Conservation (phyloP, 176 grass and related monocot genomes). For the Ampelocalamus luodianensis region DNA sequence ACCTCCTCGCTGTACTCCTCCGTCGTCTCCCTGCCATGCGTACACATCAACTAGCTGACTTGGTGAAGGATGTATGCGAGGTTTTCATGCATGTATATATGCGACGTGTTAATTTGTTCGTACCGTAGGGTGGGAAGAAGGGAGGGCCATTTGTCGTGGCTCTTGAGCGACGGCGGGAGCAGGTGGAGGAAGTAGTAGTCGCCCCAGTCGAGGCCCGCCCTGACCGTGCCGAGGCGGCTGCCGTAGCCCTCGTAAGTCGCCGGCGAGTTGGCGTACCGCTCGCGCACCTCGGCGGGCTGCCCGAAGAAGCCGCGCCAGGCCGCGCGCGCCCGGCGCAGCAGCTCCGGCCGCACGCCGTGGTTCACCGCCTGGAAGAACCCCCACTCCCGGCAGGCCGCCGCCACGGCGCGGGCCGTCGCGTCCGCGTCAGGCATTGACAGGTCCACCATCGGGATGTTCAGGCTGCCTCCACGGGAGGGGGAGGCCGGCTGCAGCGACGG, state of each 20-base stretch:
- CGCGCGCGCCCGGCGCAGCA: slow-evolving; percentile 48
- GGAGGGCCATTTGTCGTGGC: slow-evolving; percentile 78
- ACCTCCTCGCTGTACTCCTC: slow-evolving; percentile 71
- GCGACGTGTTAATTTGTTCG: neutral
- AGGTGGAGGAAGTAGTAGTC: slow-evolving; percentile 90
- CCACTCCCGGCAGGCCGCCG: slow-evolving; percentile 66
- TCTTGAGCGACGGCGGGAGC: slow-evolving; percentile 59
- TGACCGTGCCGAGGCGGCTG: slow-evolving; percentile 71
- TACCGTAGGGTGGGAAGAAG: slow-evolving; percentile 57
- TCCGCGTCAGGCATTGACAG: slow-evolving; percentile 56
- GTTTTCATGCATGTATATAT: neutral
- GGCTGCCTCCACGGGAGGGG: neutral
- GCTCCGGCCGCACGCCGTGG: slow-evolving; percentile 64
- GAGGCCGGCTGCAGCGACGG: neutral
- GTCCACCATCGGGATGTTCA: slow-evolving; percentile 69
- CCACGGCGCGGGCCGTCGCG: slow-evolving; percentile 44
- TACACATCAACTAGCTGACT: neutral
- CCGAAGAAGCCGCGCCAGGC: slow-evolving; percentile 69
- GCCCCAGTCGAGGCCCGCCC: slow-evolving; percentile 75
- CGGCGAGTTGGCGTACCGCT: slow-evolving; percentile 75
- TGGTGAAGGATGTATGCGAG: neutral
- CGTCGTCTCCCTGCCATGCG: slow-evolving; percentile 56
- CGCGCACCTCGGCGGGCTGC: slow-evolving; percentile 65
- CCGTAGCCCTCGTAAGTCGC: slow-evolving; percentile 93
- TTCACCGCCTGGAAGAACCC: slow-evolving; percentile 93